Evolutionary conservation across 371 early-diverging fungal genomes (phyloP).

Genomic region (Nematocida homosporus): DNA sequence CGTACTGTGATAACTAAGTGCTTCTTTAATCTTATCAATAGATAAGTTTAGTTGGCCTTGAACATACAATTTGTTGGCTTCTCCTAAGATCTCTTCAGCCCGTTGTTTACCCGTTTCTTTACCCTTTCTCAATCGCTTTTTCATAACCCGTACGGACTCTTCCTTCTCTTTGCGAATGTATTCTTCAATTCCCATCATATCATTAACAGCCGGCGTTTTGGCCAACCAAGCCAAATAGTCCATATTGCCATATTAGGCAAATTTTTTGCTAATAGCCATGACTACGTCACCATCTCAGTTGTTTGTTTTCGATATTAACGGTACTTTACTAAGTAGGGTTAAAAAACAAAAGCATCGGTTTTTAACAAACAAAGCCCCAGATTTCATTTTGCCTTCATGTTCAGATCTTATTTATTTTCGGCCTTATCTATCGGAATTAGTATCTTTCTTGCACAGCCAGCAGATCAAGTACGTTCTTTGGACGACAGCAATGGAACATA

Average conservation of each 20-base stretch:
- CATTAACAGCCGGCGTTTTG: slow-evolving; percentile 22
- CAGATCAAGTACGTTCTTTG: slow-evolving; percentile 58
- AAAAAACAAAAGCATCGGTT: slow-evolving; percentile 29
- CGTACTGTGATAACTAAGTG: slow-evolving; percentile 56
- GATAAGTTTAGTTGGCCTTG: slow-evolving; percentile 52
- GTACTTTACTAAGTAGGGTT: slow-evolving; percentile 50
- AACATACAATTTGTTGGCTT: slow-evolving; percentile 64
- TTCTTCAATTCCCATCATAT: slow-evolving; percentile 44
- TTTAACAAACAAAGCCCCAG: slow-evolving; percentile 18
- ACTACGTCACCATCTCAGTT: slow-evolving; percentile 1
- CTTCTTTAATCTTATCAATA: slow-evolving; percentile 56
- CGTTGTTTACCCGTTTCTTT: slow-evolving; percentile 43
- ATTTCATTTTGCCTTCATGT: not conserved
- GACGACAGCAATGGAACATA: slow-evolving; percentile 62
- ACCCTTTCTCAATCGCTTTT: slow-evolving; percentile 37
- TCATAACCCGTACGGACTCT: slow-evolving; percentile 47
- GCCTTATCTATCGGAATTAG: slow-evolving; percentile 49
- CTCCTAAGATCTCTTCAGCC: slow-evolving; percentile 49
- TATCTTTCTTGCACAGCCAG: slow-evolving; percentile 49
- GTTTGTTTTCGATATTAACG: slow-evolving; percentile 61
- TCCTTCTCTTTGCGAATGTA: slow-evolving; percentile 51
- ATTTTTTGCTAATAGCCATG: slow-evolving; percentile 26
- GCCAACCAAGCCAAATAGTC: slow-evolving; percentile 44
- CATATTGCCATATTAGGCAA: slow-evolving; percentile 20
- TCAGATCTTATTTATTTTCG: slow-evolving; percentile 50